Evolutionary conservation across 1,284 basidiomycete genomes (phyloP).

Genomic region (Sporisorium reilianum): DNA sequence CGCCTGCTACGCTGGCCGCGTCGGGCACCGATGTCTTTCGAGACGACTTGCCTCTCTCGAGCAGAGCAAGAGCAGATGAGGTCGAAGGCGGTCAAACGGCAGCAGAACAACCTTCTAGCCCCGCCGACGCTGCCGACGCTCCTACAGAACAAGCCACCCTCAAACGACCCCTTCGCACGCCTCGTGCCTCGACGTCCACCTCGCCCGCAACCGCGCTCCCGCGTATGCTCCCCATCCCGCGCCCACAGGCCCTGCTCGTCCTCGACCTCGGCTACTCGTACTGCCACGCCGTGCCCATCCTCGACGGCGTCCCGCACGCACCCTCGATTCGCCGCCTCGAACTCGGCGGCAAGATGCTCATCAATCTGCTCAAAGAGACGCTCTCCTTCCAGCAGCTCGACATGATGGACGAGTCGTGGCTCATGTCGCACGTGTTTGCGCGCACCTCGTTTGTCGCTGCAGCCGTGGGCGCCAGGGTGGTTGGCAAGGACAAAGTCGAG

Average conservation of each 20-base stretch:
- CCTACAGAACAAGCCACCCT: neutral
- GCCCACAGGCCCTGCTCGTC: slow-evolving; percentile 82
- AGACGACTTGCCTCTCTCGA: slow-evolving; percentile 11
- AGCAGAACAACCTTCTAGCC: neutral
- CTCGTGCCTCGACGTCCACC: slow-evolving; percentile 4
- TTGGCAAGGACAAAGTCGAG: neutral
- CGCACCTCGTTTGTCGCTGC: slow-evolving; percentile 81
- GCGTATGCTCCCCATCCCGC: slow-evolving; percentile 9
- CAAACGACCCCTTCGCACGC: slow-evolving; percentile 12
- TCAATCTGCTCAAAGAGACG: slow-evolving; percentile 92
- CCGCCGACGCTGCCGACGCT: neutral
- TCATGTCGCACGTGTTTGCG: slow-evolving; percentile 91
- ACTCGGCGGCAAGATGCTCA: slow-evolving; percentile 91
- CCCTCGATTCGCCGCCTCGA: slow-evolving; percentile 84
- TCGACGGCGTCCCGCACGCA: slow-evolving; percentile 81
- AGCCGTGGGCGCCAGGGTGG: slow-evolving; percentile 15
- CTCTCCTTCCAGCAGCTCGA: slow-evolving; percentile 96
- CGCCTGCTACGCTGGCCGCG: slow-evolving; percentile 23
- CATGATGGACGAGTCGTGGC: slow-evolving; percentile 94
- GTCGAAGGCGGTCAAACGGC: neutral
- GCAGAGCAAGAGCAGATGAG: neutral
- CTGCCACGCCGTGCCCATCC: slow-evolving; percentile 88
- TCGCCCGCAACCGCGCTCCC: neutral
- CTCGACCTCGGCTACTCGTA: slow-evolving; percentile 93
- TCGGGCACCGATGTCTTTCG: slow-evolving; percentile 19